Conservation (phyloP, 1,139 yeast species). For the Pichia sp. region DNA sequence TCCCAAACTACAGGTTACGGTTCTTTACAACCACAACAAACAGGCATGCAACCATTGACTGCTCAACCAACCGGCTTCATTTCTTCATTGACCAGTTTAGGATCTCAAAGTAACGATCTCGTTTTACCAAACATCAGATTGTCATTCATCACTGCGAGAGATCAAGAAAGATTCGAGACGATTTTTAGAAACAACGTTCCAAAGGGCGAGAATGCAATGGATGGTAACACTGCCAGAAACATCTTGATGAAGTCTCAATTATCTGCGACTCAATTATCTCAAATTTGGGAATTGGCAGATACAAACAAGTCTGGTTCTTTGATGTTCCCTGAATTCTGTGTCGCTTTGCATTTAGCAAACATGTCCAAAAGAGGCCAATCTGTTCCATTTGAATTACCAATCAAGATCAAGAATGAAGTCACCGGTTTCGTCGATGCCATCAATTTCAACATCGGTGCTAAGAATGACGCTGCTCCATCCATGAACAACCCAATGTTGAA, state of each 20-base stretch:
- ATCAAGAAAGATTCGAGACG: constrained; percentile 82
- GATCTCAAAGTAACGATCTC: constrained; percentile 37
- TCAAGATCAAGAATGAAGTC: constrained; percentile 77
- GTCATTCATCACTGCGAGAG: constrained; percentile 80
- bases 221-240: constrained; percentile 76
- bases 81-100: constrained; percentile 34
- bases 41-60: constrained; percentile 34
- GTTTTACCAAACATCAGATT: constrained; percentile 69
- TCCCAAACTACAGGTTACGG: constrained; percentile 35
- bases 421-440: constrained; percentile 86
- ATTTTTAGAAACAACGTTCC: constrained; percentile 77
- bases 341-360: constrained; percentile 88
- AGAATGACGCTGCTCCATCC: constrained; percentile 38
- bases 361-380: constrained; percentile 73
- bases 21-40: constrained; percentile 13
- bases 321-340: constrained; percentile 91
- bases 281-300: constrained; percentile 89
- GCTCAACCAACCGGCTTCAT: constrained; percentile 40
- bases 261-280: constrained; percentile 73
- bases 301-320: constrained; percentile 82
- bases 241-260: constrained; percentile 81
- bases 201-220: constrained; percentile 72
- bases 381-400: constrained; percentile 71
- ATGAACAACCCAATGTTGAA: constrained; percentile 17
- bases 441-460: constrained; percentile 64